Base-by-base conservation (phyloP, 805 yeast species). In the Metschnikowia koreensis region DNA sequence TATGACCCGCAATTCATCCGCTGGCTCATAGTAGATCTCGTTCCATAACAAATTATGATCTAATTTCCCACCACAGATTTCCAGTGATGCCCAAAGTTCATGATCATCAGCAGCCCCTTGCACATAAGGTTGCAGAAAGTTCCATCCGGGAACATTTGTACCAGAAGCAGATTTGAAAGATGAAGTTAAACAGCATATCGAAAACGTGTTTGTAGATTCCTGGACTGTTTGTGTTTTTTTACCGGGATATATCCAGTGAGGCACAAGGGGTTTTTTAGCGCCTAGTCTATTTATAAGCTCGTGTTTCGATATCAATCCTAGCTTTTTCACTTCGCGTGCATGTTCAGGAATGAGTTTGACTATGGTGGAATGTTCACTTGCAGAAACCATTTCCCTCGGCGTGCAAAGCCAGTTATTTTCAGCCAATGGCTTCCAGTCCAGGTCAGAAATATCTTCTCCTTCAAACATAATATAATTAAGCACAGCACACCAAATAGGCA, bases 91-190 rank as follows among this genome's bases (percentile, higher is more conserved):
- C 97, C 97, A 91, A 10, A 85, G 71, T 61, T 91, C 97, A 64
- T 91, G 96, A 61, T 92, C 97, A 66, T 91, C 97, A 0, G 94
- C 97, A 0, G 97, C 94, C 1, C 97, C 97, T 66, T 90, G 97
- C 1, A 90, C 87, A 62, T 91, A 91, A 22, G 64, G 58, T 65
- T 69, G 67, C 6, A 41, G 28, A 33, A 28, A 48, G 17, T 28
- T 22, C 60, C 61, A 56, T 3, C 41, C 46, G 28, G 53, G 53
- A 5, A 52, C 51, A 11, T 44, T 29, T 16, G 46, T 41, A 3
- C 52, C 55, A 0, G 58, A 52, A 0, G 41, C 17, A n/a, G 38
- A 31, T 7, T 44, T 51, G 16, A 38, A 17, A 1, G 61, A 58
- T 1, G 62, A 58, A 1, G 61, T 59, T 29, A 56, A 41, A 33